These are phyloP conservation scores for Penicillium capsulatum DNA, from an alignment of 2,329 filamentous ascomycete genomes.

Conservation along the genomic window DNA sequence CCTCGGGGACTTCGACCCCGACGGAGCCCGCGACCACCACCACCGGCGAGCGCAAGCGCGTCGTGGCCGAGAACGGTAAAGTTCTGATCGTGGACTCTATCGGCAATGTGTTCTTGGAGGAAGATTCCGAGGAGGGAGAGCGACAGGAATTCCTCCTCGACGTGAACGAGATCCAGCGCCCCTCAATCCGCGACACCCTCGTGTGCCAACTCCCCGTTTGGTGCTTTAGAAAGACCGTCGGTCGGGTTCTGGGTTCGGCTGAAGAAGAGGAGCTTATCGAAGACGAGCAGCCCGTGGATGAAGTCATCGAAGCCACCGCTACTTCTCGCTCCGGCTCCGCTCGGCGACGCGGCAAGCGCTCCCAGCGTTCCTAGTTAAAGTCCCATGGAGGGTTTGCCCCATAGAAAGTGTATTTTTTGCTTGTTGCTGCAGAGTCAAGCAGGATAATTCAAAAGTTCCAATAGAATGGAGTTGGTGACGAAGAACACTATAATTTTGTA, in stretches of 20 bases:
- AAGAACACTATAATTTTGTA: no score
- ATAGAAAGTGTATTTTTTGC: background rate
- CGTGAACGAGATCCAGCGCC: slow-evolving; percentile 74
- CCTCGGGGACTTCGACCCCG: slow-evolving; percentile 51
- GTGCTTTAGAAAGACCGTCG: slow-evolving; percentile 54
- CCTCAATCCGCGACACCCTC: slow-evolving; percentile 76
- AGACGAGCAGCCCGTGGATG: slow-evolving; percentile 22
- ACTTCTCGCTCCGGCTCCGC: slow-evolving; percentile 20
- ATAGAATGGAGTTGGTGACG: no score
- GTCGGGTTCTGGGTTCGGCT: slow-evolving; percentile 25
- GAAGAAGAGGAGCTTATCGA: slow-evolving; percentile 16
- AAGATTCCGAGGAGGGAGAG: slow-evolving; percentile 80
- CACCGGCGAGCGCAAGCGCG: slow-evolving; percentile 75
- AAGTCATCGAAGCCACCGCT: slow-evolving; percentile 23
- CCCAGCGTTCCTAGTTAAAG: slow-evolving; percentile 24
- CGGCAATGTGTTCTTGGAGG: slow-evolving; percentile 93
- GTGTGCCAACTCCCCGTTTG: slow-evolving; percentile 74
- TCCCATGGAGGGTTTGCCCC: background rate
- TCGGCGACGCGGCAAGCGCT: slow-evolving; percentile 28
- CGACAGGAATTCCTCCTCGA: slow-evolving; percentile 82
- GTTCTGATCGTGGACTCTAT: slow-evolving; percentile 85
- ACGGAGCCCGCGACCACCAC: slow-evolving; percentile 54
- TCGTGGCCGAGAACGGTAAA: slow-evolving; percentile 93
- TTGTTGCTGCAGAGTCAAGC: background rate
- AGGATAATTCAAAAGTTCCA: no score